These are phyloP conservation scores for Cyclotella sp. DNA, from an alignment of 108 stramenopile species.

Conservation along the genomic window DNA sequence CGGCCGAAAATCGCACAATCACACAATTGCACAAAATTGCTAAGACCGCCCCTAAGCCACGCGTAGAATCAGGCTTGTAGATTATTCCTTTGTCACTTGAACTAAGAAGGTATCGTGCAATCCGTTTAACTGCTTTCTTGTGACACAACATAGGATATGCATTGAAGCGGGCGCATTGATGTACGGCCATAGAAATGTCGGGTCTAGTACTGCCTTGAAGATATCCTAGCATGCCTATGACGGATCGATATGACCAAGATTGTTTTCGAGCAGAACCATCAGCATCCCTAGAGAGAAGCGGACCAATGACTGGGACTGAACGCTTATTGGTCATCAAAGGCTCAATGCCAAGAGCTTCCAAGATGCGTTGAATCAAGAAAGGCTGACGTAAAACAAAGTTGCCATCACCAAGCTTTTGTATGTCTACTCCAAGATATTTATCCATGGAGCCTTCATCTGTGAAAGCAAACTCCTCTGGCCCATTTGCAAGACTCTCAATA, in stretches of 20 bases:
- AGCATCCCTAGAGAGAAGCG: slow-evolving; percentile 2
- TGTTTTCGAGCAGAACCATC: slow-evolving; percentile 31
- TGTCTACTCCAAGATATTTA: slow-evolving; percentile 39
- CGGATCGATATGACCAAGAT: slow-evolving; percentile 46
- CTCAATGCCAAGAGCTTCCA: background rate
- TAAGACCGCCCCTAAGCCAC: no score
- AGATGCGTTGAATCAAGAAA: slow-evolving; percentile 29
- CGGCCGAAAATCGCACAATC: no score
- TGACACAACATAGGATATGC: slow-evolving; percentile 21
- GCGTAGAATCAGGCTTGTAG: slow-evolving; percentile 16
- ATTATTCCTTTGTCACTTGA: slow-evolving; percentile 33
- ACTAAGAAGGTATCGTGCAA: slow-evolving; percentile 28
- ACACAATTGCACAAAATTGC: no score
- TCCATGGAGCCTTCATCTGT: no score
- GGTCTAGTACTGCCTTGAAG: slow-evolving; percentile 13
- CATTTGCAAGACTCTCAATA: background rate
- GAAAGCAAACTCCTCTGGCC: slow-evolving; percentile 20
- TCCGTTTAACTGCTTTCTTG: slow-evolving; percentile 35
- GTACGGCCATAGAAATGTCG: slow-evolving; percentile 40
- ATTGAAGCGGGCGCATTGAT: no score
- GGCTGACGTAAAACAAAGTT: slow-evolving; percentile 21
- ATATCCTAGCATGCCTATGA: slow-evolving; percentile 57
- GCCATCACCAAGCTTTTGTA: slow-evolving; percentile 3
- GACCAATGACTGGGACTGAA: background rate
- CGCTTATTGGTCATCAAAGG: slow-evolving; percentile 5